Base-by-base conservation (phyloP, 208 protist species). In the Phytomonas serpens region DNA sequence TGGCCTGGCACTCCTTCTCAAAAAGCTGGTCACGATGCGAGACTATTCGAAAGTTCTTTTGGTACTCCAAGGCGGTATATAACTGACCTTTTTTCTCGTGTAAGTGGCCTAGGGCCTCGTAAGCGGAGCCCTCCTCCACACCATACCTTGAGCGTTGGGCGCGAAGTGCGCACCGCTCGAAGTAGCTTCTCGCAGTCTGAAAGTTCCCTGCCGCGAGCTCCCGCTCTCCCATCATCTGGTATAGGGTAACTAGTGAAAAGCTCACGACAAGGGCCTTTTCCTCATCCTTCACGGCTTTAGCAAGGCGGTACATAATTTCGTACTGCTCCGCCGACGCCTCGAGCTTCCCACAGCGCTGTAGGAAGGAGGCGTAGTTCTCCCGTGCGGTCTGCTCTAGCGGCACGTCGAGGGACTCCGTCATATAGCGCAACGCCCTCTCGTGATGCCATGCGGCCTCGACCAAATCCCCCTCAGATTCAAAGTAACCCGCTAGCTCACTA, bases 401-500 rank as follows among this genome's bases (percentile, higher is more conserved):
- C 34, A 75, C 79, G 66, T 93, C 87, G 30, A 95, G 85, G 10
- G 84, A 89, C 75, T 95, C 87, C 68, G 73, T 85, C 34, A 80
- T 86, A 71, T 88, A 92, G 27, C 79, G 72, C 68, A 93, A 78
- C n/a, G 79, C 83, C 2, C 77, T 78, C 42, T 89, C 82, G 72
- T 93, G 86, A 72, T 87, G 82, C 84, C 86, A 86, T 52, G 64
- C 71, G 32, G 92, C 89, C 82, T 96, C 89, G 32, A 82, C 80
- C 52, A 86, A 66, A 72, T 96, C 92, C 4, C 86, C 61, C 67
- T 91, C 88, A 19, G 42, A 72, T 57, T 97, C 92, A 69, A 97
- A 97, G 75, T 93, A 97, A 68, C 93, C 76, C 7, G 92, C 84
- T 4, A 95, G 80, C 31, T 80, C 66, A 36, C 81, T 69, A 70